A percentile compares a stretch with the other conserved stretches of the same genome.
Conservation (phyloP, 306 rosid species). For the Ziziphus jujuba region DNA sequence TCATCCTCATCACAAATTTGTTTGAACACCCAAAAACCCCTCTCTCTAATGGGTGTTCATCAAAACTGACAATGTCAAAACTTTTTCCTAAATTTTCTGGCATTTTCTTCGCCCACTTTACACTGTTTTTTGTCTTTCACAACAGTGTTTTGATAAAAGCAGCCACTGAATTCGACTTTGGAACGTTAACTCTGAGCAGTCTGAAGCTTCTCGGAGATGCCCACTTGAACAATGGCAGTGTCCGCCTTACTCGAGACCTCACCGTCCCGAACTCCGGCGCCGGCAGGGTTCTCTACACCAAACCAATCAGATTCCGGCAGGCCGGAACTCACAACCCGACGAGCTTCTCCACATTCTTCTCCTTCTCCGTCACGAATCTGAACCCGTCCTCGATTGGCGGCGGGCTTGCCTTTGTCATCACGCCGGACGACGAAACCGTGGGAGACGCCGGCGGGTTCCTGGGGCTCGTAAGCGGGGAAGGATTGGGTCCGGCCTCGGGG, state of each 20-base stretch:
- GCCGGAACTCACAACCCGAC: conserved; percentile 43
- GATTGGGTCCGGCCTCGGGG: conserved; percentile 14
- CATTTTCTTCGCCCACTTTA: not conserved
- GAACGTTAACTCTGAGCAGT: conserved; percentile 59
- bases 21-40: too few relatives aligned
- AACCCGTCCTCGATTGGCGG: conserved; percentile 96
- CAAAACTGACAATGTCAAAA: conserved; percentile 46
- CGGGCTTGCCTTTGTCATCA: conserved; percentile 74
- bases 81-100: conserved; percentile 2
- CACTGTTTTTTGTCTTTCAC: not conserved
- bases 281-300: conserved; percentile 69
- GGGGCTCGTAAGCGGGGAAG: conserved; percentile 43
- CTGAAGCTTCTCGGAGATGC: conserved; percentile 92
- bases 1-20: conserved; percentile 9
- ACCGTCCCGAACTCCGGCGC: conserved; percentile 85
- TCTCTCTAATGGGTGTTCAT: conserved; percentile 29
- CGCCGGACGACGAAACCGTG: conserved; percentile 56
- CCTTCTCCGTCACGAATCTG: conserved; percentile 70
- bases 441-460: conserved; percentile 82
- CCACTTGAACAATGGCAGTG: conserved; percentile 79
- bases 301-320: conserved; percentile 69
- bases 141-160: not conserved
- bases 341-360: conserved; percentile 81
- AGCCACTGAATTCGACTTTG: conserved; percentile 75
- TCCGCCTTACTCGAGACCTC: conserved; percentile 85